A percentile compares a stretch with the other conserved stretches of the same genome.
These are phyloP conservation scores for Parastagonospora nodorum DNA, from an alignment of 2,329 filamentous ascomycete species.

Conservation along the genomic window DNA sequence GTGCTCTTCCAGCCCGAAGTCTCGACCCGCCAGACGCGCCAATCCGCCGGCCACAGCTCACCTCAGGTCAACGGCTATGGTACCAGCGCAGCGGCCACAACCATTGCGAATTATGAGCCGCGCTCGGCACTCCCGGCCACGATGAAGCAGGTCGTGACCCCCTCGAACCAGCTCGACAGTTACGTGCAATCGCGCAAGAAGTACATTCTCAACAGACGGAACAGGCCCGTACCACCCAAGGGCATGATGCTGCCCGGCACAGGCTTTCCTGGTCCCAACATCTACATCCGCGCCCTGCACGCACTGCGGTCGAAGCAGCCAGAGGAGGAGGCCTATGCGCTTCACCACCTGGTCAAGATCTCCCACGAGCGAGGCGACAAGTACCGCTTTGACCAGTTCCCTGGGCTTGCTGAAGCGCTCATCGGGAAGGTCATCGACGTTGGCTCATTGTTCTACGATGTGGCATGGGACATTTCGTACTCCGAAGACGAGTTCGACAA, in stretches of 20 bases:
- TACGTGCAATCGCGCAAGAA: conserved; percentile 66
- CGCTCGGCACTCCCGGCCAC: conserved; percentile 65
- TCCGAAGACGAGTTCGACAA: conserved; percentile 57
- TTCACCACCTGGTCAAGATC: conserved; percentile 94
- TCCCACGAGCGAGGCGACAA: conserved; percentile 94
- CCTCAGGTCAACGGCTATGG: conserved; percentile 51
- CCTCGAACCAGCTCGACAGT: conserved; percentile 72
- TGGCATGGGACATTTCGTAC: conserved; percentile 79
- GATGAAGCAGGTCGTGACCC: conserved; percentile 75
- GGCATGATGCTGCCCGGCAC: conserved; percentile 67
- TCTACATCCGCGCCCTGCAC: conserved; percentile 86
- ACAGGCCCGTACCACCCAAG: conserved; percentile 46
- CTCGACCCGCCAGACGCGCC: conserved; percentile 67
- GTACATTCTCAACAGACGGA: conserved; percentile 52
- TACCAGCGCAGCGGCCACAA: conserved; percentile 53
- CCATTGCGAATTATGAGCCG: conserved; percentile 73
- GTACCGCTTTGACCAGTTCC: conserved; percentile 92
- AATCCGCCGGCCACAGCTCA: conserved; percentile 50
- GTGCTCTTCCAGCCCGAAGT: conserved; percentile 85
- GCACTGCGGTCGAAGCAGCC: conserved; percentile 79
- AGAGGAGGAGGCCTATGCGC: conserved; percentile 86
- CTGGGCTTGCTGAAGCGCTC: conserved; percentile 83
- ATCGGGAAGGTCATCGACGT: conserved; percentile 83
- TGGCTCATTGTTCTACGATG: conserved; percentile 77
- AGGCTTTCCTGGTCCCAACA: conserved; percentile 79